Conservation (phyloP, 1,139 yeast species). For the Lodderomyces theae region DNA sequence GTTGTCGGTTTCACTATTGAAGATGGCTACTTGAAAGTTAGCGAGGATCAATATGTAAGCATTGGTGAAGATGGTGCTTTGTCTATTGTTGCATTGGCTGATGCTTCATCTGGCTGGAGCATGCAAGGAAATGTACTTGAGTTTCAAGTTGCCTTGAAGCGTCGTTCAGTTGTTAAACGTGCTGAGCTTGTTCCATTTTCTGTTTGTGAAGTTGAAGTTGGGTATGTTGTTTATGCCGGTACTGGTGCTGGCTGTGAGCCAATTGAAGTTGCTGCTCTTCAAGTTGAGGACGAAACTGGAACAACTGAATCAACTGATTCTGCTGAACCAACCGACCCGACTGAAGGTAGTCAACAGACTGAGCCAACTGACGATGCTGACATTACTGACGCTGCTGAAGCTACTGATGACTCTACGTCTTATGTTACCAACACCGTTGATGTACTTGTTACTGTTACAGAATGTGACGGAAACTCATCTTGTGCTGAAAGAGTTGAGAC, state of each 20-base stretch:
- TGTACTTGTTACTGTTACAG: slow-evolving; percentile 5
- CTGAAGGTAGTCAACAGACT: slow-evolving; percentile 4
- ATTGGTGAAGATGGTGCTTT: slow-evolving; percentile 3
- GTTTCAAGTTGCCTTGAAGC: slow-evolving; percentile 17
- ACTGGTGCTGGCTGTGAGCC: slow-evolving; percentile 12
- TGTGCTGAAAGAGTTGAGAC: slow-evolving; percentile 6
- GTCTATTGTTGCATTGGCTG: slow-evolving; percentile 13
- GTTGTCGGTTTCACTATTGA: slow-evolving; percentile 4
- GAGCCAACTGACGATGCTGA: slow-evolving; percentile 8
- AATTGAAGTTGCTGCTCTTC: slow-evolving; percentile 7
- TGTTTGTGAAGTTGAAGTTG: slow-evolving; percentile 19
- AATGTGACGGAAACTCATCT: slow-evolving; percentile 3
- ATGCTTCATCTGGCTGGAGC: slow-evolving; percentile 30
- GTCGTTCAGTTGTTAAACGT: slow-evolving; percentile 23
- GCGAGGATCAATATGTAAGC: slow-evolving; percentile 3
- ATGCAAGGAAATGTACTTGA: slow-evolving; percentile 26
- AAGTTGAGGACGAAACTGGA: slow-evolving; percentile 5
- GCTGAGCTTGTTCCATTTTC: slow-evolving; percentile 8
- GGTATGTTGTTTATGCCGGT: slow-evolving; percentile 16
- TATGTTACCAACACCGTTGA: not conserved
- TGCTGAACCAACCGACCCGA: slow-evolving; percentile 4
- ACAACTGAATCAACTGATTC: slow-evolving; percentile 3
- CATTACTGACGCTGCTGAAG: slow-evolving; percentile 5
- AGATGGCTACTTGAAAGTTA: slow-evolving; percentile 7
- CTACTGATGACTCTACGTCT: slow-evolving; percentile 4